Conservation (phyloP, 345 rosid species). For the Cardamine chenopodiifolia region DNA sequence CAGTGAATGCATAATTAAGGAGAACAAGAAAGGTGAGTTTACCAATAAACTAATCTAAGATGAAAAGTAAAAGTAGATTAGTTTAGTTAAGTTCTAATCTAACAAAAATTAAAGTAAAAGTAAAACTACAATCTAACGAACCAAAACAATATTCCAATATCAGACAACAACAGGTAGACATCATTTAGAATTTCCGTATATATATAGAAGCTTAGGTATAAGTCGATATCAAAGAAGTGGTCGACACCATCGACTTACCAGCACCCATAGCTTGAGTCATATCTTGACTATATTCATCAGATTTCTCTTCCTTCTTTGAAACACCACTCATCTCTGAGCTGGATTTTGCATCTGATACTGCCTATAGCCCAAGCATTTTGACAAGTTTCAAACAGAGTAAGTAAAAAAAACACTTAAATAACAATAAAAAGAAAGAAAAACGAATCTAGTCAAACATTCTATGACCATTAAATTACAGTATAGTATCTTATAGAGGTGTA, state of each 20-base stretch:
- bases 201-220: too few species aligned
- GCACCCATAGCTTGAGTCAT: constrained; percentile 99
- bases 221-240: too few species aligned
- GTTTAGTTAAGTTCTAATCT: too few species aligned
- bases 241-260: too few species aligned
- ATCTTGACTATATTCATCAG: constrained; percentile 75
- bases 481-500: neutral
- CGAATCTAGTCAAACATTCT: neutral
- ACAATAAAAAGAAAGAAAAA: neutral
- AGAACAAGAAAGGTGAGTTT: neutral
- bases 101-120: too few species aligned
- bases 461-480: neutral
- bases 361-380: constrained; percentile 45
- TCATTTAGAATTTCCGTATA: too few species aligned
- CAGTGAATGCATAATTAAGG: neutral
- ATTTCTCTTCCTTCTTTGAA: constrained; percentile 58
- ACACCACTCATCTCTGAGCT: constrained; percentile 57
- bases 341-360: constrained; percentile 64
- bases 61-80: neutral
- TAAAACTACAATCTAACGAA: constrained; percentile 7
- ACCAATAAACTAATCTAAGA: neutral
- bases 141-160: constrained; percentile 28
- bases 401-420: neutral
- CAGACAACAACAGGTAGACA: neutral
- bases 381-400: constrained; percentile 11